Percentiles rank a stretch among this genome's conserved stretches.
Conservation (phyloP, 2,329 filamentous ascomycete species). For the Thermomyces lanuginosus region DNA sequence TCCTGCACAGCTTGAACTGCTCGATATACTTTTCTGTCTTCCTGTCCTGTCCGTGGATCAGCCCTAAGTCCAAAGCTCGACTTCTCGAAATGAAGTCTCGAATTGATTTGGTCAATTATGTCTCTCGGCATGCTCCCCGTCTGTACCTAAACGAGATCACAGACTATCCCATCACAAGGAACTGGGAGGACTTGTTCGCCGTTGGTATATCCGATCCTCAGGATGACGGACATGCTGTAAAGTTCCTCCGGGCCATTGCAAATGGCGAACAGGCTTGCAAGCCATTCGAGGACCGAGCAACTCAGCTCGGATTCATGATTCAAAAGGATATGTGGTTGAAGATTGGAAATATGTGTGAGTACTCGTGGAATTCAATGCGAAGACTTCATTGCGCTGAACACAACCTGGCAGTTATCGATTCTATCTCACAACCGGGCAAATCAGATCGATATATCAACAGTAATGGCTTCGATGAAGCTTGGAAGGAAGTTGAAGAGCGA, state of each 20-base stretch:
- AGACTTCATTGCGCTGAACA: too few species aligned
- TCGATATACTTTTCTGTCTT: conserved; percentile 59
- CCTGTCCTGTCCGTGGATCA: conserved; percentile 45
- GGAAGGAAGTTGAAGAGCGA: conserved; percentile 15
- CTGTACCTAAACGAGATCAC: conserved; percentile 44
- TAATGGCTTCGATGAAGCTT: conserved; percentile 28
- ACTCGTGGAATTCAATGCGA: too few species aligned
- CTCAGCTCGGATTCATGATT: conserved; percentile 18
- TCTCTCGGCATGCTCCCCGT: conserved; percentile 47
- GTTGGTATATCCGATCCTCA: conserved; percentile 28
- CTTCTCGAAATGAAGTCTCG: conserved; percentile 72
- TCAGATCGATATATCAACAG: conserved; percentile 27
- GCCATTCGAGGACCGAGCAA: conserved; percentile 15
- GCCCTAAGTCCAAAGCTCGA: conserved; percentile 44
- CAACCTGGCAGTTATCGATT: conserved; percentile 23
- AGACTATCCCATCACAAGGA: conserved; percentile 40
- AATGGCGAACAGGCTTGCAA: conserved; percentile 41
- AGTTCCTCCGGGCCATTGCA: conserved; percentile 54
- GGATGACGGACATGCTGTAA: conserved; percentile 72
- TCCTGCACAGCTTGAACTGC: conserved; percentile 60
- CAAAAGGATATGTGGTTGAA: conserved; percentile 30
- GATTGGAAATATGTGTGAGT: conserved; percentile 29
- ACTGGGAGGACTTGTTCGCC: conserved; percentile 31
- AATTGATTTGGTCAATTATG: conserved; percentile 57
- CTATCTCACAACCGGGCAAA: conserved; percentile 14